Base-by-base conservation (phyloP, 228 moss, liverwort and hornwort genomes). In the Sphagnum magellanicum region DNA sequence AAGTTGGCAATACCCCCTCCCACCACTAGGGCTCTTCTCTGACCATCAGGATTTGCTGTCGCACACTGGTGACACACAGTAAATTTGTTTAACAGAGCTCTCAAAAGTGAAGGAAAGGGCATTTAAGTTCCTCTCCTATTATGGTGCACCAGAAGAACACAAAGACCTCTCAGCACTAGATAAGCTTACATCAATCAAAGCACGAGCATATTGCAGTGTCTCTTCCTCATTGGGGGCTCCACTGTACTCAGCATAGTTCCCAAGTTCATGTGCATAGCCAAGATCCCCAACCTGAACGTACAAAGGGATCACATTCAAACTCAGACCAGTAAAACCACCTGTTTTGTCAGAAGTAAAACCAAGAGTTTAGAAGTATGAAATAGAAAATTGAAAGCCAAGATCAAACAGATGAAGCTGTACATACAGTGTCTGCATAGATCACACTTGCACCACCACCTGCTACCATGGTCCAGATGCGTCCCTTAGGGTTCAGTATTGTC, bases 401-500 rank as follows among this genome's bases (percentile, higher is more conserved):
- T 32, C 32, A 32, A 32, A 32, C 32, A 32, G 32, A 32, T 64
- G 71, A 52, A 58, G 52, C 66, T 67, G 53, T 70, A 74, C 89
- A 81, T 81, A 96, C 93, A 5, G 97, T 97, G 68, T 93, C 93
- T 61, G 97, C 89, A 67, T 93, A 93, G 61, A 93, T 97, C 70
- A 97, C 97, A 72, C 97, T 97, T 6, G 93, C 97, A 74, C 97
- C 93, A 71, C 97, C 97, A 80, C 97, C 96, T 74, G 97, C 97
- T 50, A 97, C 97, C 93, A 93, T 97, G 17, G 97, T 97, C 93
- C 97, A 97, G 58, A 97, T 93, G 72, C 93, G 91, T 59, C 97
- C 97, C 73, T 88, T 93, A 16, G 97, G 90, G 69, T 97, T 97
- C 73, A 97, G 69, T 69, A 93, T 97, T 49, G 97, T 90, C 73